Conservation (phyloP, 2,329 filamentous ascomycete genomes). For the Berkeleyomyces rouxiae region DNA sequence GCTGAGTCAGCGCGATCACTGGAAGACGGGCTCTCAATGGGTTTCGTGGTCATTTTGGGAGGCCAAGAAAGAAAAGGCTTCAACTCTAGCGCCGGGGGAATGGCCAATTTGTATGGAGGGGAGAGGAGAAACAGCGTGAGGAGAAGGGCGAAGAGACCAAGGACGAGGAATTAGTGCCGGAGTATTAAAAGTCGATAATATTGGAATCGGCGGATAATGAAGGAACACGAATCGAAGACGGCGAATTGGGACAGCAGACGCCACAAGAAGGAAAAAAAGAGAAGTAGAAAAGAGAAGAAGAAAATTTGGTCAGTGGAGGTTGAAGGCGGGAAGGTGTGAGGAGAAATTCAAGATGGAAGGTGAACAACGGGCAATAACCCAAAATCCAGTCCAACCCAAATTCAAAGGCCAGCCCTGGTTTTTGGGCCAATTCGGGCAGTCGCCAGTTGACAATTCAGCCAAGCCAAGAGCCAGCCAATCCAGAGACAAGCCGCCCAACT, state of each 20-base stretch:
- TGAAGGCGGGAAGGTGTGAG: slow-evolving; percentile 2
- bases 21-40: slow-evolving; percentile 25
- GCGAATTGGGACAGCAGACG: neutral
- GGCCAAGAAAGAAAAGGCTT: neutral
- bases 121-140: neutral
- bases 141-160: neutral
- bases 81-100: neutral
- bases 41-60: slow-evolving; percentile 29
- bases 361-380: neutral
- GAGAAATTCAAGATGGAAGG: slow-evolving; percentile 2
- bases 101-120: neutral
- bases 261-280: neutral
- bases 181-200: slow-evolving; percentile 2
- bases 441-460: no score
- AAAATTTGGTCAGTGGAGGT: neutral
- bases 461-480: neutral
- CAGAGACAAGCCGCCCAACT: neutral
- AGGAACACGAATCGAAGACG: slow-evolving; percentile 4
- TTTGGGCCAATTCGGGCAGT: neutral
- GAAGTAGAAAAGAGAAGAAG: neutral
- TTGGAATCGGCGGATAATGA: slow-evolving; percentile 4
- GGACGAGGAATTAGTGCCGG: neutral
- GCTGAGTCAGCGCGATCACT: slow-evolving; percentile 17
- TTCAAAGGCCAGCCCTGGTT: neutral
- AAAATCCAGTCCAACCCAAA: neutral